Evolutionary conservation across 2,329 filamentous ascomycete genomes (phyloP).

Genomic region (Colletotrichum musae): DNA sequence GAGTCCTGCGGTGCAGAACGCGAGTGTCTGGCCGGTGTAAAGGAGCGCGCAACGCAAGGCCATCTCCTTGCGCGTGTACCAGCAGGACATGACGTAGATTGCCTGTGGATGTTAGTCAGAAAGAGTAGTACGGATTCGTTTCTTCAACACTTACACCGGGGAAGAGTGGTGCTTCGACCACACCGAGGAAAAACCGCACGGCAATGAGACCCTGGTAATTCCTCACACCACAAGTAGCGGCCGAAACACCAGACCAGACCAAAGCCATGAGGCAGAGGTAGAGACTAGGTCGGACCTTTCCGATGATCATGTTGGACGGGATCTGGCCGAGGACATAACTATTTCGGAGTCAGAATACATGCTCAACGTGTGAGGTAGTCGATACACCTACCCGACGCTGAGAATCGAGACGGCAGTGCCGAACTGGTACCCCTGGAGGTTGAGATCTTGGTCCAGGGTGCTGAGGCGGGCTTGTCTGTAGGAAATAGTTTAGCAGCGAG

Average conservation of each 20-base stretch:
- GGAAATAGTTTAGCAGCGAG: neutral
- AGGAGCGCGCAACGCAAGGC: conserved; percentile 45
- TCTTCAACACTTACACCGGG: conserved; percentile 35
- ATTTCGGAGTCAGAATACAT: neutral
- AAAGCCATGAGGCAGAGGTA: conserved; percentile 42
- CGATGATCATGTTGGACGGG: conserved; percentile 43
- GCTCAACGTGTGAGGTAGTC: neutral
- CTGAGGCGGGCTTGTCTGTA: conserved; percentile 45
- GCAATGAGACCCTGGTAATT: conserved; percentile 42
- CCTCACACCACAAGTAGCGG: conserved; percentile 41
- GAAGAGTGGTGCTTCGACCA: conserved; percentile 42
- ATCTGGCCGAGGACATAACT: conserved; percentile 42
- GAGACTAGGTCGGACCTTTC: conserved; percentile 39
- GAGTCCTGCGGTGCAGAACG: conserved; percentile 44
- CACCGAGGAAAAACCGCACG: conserved; percentile 41
- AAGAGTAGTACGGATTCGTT: neutral
- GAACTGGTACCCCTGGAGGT: conserved; percentile 44
- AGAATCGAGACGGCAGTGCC: conserved; percentile 46
- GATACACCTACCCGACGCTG: conserved; percentile 42
- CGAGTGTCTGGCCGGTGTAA: conserved; percentile 45
- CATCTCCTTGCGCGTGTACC: conserved; percentile 47
- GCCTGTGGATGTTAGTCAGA: conserved; percentile 8
- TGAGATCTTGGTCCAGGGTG: conserved; percentile 45
- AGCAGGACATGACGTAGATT: conserved; percentile 44
- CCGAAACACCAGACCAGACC: conserved; percentile 42